Evolutionary conservation across 805 yeast species (phyloP), one percentile per base, ranked within the genome.

Genomic region (Wickerhamiella cacticola): DNA sequence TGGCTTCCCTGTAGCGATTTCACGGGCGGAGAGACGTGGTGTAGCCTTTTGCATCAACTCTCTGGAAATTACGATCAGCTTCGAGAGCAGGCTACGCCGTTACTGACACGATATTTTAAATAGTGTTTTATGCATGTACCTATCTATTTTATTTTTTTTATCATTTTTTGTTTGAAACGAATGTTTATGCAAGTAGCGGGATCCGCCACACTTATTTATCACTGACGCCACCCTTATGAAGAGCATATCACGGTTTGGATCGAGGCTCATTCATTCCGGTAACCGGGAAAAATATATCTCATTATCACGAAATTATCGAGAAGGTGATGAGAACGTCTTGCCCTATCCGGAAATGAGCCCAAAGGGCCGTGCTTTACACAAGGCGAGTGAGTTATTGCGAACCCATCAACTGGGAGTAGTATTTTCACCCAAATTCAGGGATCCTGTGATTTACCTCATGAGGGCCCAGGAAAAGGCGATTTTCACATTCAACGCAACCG

Each of bases 1-100:
- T 35, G 34, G 31, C 10, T 28, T 5, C 33, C 18, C 6, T 44
- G 47, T n/a, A 18, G 18, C 3, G 47, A 44, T n/a, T 44, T 44
- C 16, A 44, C 47, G 5, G 47, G 47, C 21, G 47, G 47, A 12
- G 35, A 44, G 40, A 21, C 35, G 3, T 35, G 21, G 31, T n/a
- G 15, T 18, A 21, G 13, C 34, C 28, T 3, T 26, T 9, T 22
- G 21, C 47, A 44, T 24, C 39, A 35, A n/a, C 16, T 44, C n/a
- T 19, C 9, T 26, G 47, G 47, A 6, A 13, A 12, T 5, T 44
- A 44, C 25, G 28, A 35, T 9, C 35, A 44, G 41, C 41, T 36
- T 3, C 26, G 18, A 9, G 41, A 21, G 16, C 41, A 36, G 15
- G 41, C 41, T 5, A 22, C 41, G 3, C 41, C 24, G 21, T 36